These are phyloP conservation scores for Pichia norvegensis DNA, from an alignment of 1,139 yeast species.

Conservation along the genomic window DNA sequence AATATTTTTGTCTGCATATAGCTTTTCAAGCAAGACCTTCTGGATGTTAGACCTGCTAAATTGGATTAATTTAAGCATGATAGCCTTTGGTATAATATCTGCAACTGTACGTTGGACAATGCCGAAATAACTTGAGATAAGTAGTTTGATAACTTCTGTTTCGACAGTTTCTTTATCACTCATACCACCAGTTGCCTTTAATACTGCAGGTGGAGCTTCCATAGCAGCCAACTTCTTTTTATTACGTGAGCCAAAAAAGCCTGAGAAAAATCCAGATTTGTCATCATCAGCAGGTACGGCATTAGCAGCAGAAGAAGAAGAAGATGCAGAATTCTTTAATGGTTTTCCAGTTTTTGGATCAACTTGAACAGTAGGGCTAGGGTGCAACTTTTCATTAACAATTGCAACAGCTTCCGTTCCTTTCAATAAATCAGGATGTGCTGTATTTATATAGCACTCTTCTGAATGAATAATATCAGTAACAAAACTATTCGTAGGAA, in stretches of 20 bases:
- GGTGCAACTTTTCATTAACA: slow-evolving; percentile 86
- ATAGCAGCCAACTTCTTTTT: slow-evolving; percentile 90
- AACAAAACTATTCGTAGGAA: slow-evolving; percentile 83
- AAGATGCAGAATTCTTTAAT: slow-evolving; percentile 20
- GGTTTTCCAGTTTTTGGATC: slow-evolving; percentile 94
- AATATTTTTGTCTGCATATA: slow-evolving; percentile 71
- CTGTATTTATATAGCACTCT: slow-evolving; percentile 92
- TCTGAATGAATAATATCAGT: slow-evolving; percentile 76
- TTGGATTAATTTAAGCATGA: slow-evolving; percentile 84
- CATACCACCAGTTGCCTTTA: slow-evolving; percentile 92
- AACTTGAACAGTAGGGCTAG: slow-evolving; percentile 63
- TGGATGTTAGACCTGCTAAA: slow-evolving; percentile 83
- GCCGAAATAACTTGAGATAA: slow-evolving; percentile 81
- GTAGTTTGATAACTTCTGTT: slow-evolving; percentile 89
- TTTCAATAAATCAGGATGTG: slow-evolving; percentile 91
- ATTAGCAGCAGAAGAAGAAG: slow-evolving; percentile 24
- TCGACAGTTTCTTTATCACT: slow-evolving; percentile 94
- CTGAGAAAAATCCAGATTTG: slow-evolving; percentile 65
- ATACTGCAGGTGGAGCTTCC: slow-evolving; percentile 96
- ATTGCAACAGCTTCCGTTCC: slow-evolving; percentile 95
- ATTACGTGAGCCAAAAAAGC: slow-evolving; percentile 86
- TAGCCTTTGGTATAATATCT: slow-evolving; percentile 90
- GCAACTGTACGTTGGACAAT: slow-evolving; percentile 92
- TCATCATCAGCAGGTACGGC: slow-evolving; percentile 32
- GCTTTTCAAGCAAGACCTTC: slow-evolving; percentile 77